A percentile compares a stretch with the other conserved stretches of the same genome.
phyloP scores from a whole-genome alignment of 352 stramenopile species.

The Phytopythium boreale region DNA sequence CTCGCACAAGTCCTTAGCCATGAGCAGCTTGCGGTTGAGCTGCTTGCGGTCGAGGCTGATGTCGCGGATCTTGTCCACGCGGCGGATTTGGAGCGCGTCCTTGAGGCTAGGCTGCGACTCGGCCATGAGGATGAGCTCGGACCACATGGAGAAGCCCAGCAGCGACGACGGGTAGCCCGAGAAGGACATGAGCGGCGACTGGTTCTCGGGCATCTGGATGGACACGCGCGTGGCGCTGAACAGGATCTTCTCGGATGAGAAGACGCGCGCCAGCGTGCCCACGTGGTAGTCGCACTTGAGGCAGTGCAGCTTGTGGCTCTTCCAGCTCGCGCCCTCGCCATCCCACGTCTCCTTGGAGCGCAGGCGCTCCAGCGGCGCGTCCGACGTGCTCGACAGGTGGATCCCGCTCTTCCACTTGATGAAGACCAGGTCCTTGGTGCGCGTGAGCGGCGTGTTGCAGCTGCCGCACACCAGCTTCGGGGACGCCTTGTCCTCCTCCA shows the following conservation, averaged over 20 bases:
- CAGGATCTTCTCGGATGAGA: constrained; percentile 65
- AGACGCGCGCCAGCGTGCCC: constrained; percentile 56
- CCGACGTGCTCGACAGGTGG: constrained; percentile 64
- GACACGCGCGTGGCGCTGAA: constrained; percentile 65
- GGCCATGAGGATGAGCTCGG: constrained; percentile 72
- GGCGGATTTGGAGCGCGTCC: constrained; percentile 55
- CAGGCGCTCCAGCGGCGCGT: constrained; percentile 58
- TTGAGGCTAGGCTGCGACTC: constrained; percentile 70
- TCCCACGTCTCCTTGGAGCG: constrained; percentile 38
- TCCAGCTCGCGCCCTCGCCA: constrained; percentile 35
- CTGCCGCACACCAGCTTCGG: constrained; percentile 67
- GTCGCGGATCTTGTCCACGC: constrained; percentile 63
- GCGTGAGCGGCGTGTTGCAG: constrained; percentile 56
- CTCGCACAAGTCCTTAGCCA: constrained; percentile 57
- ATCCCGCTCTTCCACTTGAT: constrained; percentile 77
- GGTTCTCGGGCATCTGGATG: constrained; percentile 67
- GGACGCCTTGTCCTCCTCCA: constrained; percentile 27
- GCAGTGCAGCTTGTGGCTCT: constrained; percentile 67
- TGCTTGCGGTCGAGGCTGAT: constrained; percentile 40
- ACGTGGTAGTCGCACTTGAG: constrained; percentile 62
- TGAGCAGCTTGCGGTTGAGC: constrained; percentile 62
- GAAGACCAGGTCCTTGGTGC: constrained; percentile 68
- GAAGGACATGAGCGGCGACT: constrained; percentile 67
- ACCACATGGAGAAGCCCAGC: constrained; percentile 74
- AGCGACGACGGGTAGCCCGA: constrained; percentile 76